Evolutionary conservation across 2,329 filamentous ascomycete genomes (phyloP).

Genomic region (Trichoderma breve): DNA sequence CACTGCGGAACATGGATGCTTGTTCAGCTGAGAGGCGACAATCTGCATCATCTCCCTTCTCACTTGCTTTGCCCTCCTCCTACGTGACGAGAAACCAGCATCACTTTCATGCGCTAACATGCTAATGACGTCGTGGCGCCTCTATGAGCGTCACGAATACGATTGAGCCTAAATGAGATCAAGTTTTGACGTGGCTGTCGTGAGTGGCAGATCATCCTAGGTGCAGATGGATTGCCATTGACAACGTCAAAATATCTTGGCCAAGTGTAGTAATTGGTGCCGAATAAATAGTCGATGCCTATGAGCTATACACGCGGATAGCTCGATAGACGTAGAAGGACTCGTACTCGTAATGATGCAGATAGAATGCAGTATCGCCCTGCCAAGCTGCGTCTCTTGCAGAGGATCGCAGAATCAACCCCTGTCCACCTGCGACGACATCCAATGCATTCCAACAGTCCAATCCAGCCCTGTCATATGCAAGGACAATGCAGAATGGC

Average conservation of each 20-base stretch:
- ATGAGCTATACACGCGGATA: not conserved
- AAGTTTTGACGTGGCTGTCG: not conserved
- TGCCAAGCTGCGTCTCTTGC: not conserved
- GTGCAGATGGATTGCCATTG: not conserved
- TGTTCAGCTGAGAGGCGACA: not conserved
- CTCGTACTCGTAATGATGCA: not conserved
- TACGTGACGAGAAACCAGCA: not conserved
- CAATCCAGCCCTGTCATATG: not conserved
- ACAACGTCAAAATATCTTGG: not conserved
- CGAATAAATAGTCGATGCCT: not conserved
- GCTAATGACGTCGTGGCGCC: not conserved
- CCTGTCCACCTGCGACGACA: not conserved
- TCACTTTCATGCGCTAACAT: not conserved
- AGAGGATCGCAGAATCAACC: not conserved
- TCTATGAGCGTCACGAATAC: not conserved
- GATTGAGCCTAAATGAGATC: not conserved
- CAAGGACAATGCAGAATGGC: not conserved
- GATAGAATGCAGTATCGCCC: not conserved
- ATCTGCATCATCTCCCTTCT: not conserved
- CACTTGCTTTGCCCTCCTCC: not conserved
- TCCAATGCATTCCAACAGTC: not conserved
- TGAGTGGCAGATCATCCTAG: not conserved
- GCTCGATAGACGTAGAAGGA: not conserved
- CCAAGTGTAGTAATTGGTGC: not conserved
- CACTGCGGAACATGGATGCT: conserved; percentile 2